Conservation (phyloP, 345 rosid species). For the Heritiera littoralis region DNA sequence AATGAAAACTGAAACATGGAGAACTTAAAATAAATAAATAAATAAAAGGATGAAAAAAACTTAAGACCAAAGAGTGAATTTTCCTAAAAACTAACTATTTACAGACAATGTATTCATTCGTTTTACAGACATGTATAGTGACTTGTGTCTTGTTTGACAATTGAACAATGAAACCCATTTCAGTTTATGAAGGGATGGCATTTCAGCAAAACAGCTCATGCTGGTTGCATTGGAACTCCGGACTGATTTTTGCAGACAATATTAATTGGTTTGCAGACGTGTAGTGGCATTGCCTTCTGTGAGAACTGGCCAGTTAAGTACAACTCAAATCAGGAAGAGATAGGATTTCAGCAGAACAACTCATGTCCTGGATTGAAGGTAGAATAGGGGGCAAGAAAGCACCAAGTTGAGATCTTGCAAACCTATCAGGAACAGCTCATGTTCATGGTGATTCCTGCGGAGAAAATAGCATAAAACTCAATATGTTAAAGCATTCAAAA, state of each 20-base stretch:
- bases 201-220: background rate
- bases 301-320: background rate
- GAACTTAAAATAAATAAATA: background rate
- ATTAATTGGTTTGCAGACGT: background rate
- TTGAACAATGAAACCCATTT: background rate
- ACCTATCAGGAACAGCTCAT: conserved; percentile 10
- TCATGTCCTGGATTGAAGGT: background rate
- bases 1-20: background rate
- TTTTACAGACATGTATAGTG: background rate
- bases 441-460: conserved; percentile 30
- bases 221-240: background rate
- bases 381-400: background rate
- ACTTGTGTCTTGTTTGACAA: background rate
- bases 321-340: conserved; percentile 1
- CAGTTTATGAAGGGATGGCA: background rate
- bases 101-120: conserved; percentile 4
- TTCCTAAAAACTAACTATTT: conserved; percentile 10
- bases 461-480: background rate
- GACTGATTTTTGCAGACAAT: background rate
- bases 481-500: background rate
- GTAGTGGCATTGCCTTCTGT: background rate
- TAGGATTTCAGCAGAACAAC: background rate
- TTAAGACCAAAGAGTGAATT: background rate
- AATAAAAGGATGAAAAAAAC: background rate
- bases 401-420: conserved; percentile 12